Percentiles rank a stretch among this genome's conserved stretches.
Evolutionary conservation across 1,284 basidiomycete genomes (phyloP).

Genomic region (Papiliotrema terrestris): DNA sequence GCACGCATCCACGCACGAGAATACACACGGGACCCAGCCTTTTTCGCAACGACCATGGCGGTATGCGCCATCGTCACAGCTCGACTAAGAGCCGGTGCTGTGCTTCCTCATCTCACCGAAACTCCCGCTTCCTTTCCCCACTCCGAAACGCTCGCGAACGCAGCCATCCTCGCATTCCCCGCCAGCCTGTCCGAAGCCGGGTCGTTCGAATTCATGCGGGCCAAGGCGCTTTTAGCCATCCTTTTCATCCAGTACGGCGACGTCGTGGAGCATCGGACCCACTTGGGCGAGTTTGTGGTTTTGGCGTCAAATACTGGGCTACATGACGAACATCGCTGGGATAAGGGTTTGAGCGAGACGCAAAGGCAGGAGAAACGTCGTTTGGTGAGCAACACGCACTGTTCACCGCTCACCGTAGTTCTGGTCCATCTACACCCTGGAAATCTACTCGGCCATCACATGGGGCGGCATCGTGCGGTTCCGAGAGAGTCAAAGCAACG

Average conservation of each 20-base stretch:
- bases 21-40: conserved; percentile 28
- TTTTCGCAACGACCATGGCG: conserved; percentile 29
- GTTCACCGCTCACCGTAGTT: conserved; percentile 9
- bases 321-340: conserved; percentile 23
- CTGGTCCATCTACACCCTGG: conserved; percentile 29
- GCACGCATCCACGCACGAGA: conserved; percentile 15
- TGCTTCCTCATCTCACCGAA: neutral
- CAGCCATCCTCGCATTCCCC: conserved; percentile 21
- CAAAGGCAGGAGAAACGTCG: conserved; percentile 23
- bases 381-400: conserved; percentile 11
- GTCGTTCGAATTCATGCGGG: conserved; percentile 28
- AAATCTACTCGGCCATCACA: conserved; percentile 24
- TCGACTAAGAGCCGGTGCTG: conserved; percentile 30
- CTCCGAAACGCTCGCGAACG: conserved; percentile 25
- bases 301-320: conserved; percentile 17
- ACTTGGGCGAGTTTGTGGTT: conserved; percentile 12
- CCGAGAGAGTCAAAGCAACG: conserved; percentile 20
- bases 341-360: conserved; percentile 9
- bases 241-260: conserved; percentile 34
- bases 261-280: conserved; percentile 17
- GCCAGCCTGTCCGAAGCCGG: conserved; percentile 15
- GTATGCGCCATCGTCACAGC: conserved; percentile 37
- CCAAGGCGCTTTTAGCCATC: conserved; percentile 26
- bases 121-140: neutral
- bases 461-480: conserved; percentile 25